Percentiles rank a stretch among this genome's conserved stretches.
Evolutionary conservation across 345 rosid genomes (phyloP).

Genomic region (Pugionium cornutum): DNA sequence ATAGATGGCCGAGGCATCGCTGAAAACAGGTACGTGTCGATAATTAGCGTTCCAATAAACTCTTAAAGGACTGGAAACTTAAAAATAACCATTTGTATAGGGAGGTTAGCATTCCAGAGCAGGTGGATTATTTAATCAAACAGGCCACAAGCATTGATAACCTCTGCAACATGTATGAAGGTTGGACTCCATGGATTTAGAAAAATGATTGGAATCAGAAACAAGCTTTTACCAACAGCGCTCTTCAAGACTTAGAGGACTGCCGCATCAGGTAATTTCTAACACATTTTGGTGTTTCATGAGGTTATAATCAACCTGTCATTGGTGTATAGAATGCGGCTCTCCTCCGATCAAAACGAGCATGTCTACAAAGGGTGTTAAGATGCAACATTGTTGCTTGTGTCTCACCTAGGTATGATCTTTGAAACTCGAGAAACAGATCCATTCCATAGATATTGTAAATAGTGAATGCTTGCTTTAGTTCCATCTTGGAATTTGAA

Average conservation of each 20-base stretch:
- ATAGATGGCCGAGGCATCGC: slow-evolving; percentile 75
- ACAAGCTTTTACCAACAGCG: slow-evolving; percentile 21
- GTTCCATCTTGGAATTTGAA: no score
- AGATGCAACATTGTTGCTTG: slow-evolving; percentile 20
- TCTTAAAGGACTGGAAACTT: background rate
- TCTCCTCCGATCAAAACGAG: slow-evolving; percentile 9
- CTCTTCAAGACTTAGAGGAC: slow-evolving; percentile 3
- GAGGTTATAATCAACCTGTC: slow-evolving; percentile 24
- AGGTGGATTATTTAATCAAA: slow-evolving; percentile 83
- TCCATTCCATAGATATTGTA: no score
- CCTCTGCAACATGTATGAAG: slow-evolving; percentile 98
- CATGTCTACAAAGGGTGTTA: slow-evolving; percentile 17
- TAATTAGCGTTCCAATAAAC: slow-evolving; percentile 3
- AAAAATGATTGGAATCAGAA: slow-evolving; percentile 9
- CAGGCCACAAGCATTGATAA: slow-evolving; percentile 82
- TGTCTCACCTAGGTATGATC: slow-evolving; percentile 26
- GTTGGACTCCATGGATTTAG: slow-evolving; percentile 99
- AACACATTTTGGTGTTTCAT: slow-evolving; percentile 15
- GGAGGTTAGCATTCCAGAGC: slow-evolving; percentile 68
- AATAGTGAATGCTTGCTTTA: no score
- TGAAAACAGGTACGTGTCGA: slow-evolving; percentile 54
- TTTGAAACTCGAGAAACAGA: background rate
- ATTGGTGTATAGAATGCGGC: slow-evolving; percentile 17
- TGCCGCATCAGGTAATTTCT: slow-evolving; percentile 16
- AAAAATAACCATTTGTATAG: slow-evolving; percentile 44